A percentile compares a stretch with the other conserved stretches of the same genome.
phyloP scores from a whole-genome alignment of 2,329 filamentous ascomycete species.

The Monilinia polystroma region DNA sequence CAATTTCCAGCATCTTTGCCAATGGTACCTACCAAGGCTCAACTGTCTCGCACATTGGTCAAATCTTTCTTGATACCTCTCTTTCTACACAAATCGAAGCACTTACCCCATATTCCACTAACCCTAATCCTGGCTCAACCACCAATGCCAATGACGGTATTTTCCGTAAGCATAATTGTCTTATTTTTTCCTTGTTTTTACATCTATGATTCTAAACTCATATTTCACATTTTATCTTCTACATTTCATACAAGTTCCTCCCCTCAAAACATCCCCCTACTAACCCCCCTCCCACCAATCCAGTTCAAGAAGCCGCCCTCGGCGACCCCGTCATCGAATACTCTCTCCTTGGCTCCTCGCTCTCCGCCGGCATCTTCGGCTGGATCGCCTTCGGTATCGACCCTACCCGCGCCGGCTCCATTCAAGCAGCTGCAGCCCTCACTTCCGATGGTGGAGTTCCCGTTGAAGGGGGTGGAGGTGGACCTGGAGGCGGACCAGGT shows the following conservation, averaged over 20 bases:
- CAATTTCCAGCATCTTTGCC: conserved; percentile 26
- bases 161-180: neutral
- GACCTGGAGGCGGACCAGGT: neutral
- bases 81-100: conserved; percentile 53
- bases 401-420: conserved; percentile 27
- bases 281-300: neutral
- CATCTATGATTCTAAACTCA: neutral
- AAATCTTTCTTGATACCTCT: conserved; percentile 63
- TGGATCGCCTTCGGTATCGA: conserved; percentile 52
- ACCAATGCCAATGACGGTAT: conserved; percentile 48
- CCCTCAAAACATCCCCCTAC: neutral
- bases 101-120: conserved; percentile 48
- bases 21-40: conserved; percentile 52
- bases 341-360: conserved; percentile 50
- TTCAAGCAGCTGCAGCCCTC: neutral
- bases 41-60: conserved; percentile 58
- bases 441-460: neutral
- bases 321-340: conserved; percentile 54
- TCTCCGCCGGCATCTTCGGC: conserved; percentile 49
- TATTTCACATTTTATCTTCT: neutral
- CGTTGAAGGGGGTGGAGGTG: neutral
- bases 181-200: too few relatives aligned
- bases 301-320: conserved; percentile 13
- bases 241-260: neutral
- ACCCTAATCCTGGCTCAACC: conserved; percentile 47